Evolutionary conservation across 1,139 yeast genomes (phyloP), one percentile per base, ranked within the genome.

Genomic region (Geotrichum fermentans): DNA sequence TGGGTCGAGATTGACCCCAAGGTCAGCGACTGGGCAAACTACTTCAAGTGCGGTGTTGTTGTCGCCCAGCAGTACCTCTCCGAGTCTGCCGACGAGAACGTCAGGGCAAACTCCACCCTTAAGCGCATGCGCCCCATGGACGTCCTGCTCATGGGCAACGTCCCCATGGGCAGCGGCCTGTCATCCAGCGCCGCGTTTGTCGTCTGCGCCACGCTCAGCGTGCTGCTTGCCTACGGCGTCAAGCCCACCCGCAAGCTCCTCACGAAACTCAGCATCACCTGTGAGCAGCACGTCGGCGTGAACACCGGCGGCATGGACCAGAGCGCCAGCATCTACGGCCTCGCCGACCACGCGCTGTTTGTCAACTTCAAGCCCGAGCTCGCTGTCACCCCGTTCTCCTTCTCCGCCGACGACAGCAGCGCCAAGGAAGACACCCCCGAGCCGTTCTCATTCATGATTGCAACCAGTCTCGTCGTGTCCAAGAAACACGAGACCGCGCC

Each of bases 231-330:
- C 20, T 80, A 80, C 58, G 80, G 80, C 11, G 64, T 73, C 40
- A 55, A 55, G 0, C 47, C 46, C 5, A 21, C 50, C 2, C 80
- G 80, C 59, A 67, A 72, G 22, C 80, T 75, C 52, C 71, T 83
- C 54, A 79, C 83, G 37, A 67, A 70, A 53, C 78, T 83, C 50
- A 80, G 88, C 11, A 82, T 80, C 48, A 81, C 78, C 17, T 78
- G 83, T 44, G 90, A 83, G 61, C 87, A 82, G 65, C 80, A 78
- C 51, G 79, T 83, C 40, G 90, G 90, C 21, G 83, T 83, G 48
- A 82, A 81, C 61, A 79, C 82, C 39, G 90, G 90, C 21, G 90
- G 90, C 39, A 78, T 83, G 85, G 90, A 83, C 62, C 90, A 83
- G 66, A 75, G 83, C 54, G 89, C 90, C 2, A 77, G 84, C 1